These are phyloP conservation scores for Penicillium lividum DNA, from an alignment of 495 filamentous ascomycete species.

Conservation along the genomic window DNA sequence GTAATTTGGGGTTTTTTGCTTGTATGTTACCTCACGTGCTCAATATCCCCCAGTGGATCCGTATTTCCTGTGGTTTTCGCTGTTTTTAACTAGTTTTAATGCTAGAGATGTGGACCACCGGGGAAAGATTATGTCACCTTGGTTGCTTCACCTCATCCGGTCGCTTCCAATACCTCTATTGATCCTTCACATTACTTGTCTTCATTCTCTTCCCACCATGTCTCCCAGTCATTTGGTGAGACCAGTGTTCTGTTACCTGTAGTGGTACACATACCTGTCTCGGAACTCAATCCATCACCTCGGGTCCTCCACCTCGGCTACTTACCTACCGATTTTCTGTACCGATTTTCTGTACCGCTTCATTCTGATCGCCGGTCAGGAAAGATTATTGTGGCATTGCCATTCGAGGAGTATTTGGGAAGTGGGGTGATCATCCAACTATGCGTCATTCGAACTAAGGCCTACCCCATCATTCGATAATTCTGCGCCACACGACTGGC, in stretches of 20 bases:
- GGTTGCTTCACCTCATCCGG: slow-evolving; percentile 12
- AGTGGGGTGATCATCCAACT: slow-evolving; percentile 29
- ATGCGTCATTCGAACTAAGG: slow-evolving; percentile 33
- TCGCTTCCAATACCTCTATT: slow-evolving; percentile 15
- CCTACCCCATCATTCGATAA: slow-evolving; percentile 24
- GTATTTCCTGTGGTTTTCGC: not conserved
- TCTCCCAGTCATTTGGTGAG: not conserved
- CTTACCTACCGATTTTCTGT: not conserved
- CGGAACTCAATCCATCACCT: not conserved
- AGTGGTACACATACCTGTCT: not conserved
- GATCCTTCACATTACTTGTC: not conserved
- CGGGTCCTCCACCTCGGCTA: not conserved
- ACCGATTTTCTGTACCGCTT: slow-evolving; percentile 1
- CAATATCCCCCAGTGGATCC: not conserved
- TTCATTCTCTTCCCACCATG: not conserved
- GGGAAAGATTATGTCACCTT: slow-evolving; percentile 22
- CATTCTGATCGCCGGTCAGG: not conserved
- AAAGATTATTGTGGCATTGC: slow-evolving; percentile 2
- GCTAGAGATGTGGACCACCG: slow-evolving; percentile 1
- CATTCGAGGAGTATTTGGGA: slow-evolving; percentile 9
- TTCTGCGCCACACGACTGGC: slow-evolving; percentile 28
- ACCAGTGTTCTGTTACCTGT: not conserved
- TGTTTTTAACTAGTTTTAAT: not conserved
- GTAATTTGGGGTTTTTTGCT: not conserved
- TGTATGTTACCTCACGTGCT: slow-evolving; percentile 3